phyloP scores from a whole-genome alignment of 345 rosid species.

The Eucalyptus victrix region DNA sequence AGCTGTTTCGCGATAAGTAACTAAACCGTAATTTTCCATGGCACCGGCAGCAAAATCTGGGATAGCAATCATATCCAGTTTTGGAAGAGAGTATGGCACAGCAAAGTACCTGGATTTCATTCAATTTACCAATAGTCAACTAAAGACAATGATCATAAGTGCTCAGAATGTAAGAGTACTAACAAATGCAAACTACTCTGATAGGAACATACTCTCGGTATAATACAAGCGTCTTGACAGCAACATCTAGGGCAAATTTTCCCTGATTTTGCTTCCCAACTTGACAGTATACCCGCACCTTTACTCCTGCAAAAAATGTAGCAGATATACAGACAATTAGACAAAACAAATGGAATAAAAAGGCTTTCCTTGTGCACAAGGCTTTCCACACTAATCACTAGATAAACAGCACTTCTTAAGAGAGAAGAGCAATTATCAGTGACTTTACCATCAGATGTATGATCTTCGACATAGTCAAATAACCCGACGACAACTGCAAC shows the following conservation, averaged over 20 bases:
- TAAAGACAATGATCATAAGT: background rate
- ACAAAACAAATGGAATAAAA: background rate
- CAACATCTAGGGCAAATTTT: constrained; percentile 86
- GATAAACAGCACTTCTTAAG: background rate
- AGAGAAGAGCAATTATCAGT: background rate
- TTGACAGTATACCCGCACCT: constrained; percentile 87
- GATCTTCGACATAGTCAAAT: constrained; percentile 84
- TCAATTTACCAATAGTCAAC: background rate
- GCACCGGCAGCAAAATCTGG: constrained; percentile 99
- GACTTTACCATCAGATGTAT: constrained; percentile 71
- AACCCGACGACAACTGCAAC: constrained; percentile 88
- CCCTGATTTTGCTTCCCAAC: constrained; percentile 88
- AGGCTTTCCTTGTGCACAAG: background rate
- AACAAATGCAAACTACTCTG: background rate
- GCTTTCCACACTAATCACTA: background rate
- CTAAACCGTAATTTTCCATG: constrained; percentile 98
- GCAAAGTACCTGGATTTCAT: constrained; percentile 62
- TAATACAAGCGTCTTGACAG: constrained; percentile 76
- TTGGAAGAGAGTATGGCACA: constrained; percentile 81
- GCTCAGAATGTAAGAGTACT: background rate
- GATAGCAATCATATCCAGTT: constrained; percentile 93
- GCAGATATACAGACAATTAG: background rate
- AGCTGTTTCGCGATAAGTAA: constrained; percentile 88
- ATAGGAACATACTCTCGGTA: constrained; percentile 59
- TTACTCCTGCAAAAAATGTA: constrained; percentile 36